A percentile compares a stretch with the other conserved stretches of the same genome.
These are phyloP conservation scores for Kurtzmaniella cleridarum DNA, from an alignment of 805 yeast genomes.

Conservation along the genomic window DNA sequence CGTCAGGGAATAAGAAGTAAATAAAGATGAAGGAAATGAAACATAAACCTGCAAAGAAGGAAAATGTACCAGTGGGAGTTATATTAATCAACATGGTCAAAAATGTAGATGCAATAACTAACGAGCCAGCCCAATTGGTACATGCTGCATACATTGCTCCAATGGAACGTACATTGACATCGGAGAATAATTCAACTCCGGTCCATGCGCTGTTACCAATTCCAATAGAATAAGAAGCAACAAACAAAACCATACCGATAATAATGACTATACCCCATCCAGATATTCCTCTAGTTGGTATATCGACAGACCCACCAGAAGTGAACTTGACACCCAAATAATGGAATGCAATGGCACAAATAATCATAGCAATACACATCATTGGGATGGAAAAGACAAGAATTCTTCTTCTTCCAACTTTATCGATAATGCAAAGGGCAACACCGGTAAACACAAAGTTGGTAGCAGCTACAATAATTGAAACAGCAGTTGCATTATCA, in stretches of 20 bases:
- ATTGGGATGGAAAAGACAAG: slow-evolving; percentile 78
- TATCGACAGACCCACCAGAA: slow-evolving; percentile 38
- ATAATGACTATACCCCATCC: slow-evolving; percentile 90
- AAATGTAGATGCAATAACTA: slow-evolving; percentile 86
- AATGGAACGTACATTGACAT: slow-evolving; percentile 79
- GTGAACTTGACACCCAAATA: slow-evolving; percentile 60
- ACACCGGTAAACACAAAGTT: slow-evolving; percentile 83
- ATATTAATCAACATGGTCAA: slow-evolving; percentile 90
- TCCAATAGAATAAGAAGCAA: slow-evolving; percentile 89
- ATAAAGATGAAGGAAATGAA: slow-evolving; percentile 67
- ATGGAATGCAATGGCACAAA: slow-evolving; percentile 91
- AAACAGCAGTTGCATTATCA: slow-evolving; percentile 85
- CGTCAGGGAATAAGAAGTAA: slow-evolving; percentile 85
- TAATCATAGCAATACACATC: slow-evolving; percentile 68
- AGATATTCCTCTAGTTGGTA: slow-evolving; percentile 40
- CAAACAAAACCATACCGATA: slow-evolving; percentile 78
- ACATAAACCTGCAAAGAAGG: slow-evolving; percentile 81
- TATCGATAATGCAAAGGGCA: slow-evolving; percentile 84
- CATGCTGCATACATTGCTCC: slow-evolving; percentile 91
- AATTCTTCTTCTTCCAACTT: slow-evolving; percentile 81
- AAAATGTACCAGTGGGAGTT: slow-evolving; percentile 93
- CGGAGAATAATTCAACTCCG: slow-evolving; percentile 92
- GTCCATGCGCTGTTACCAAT: slow-evolving; percentile 99
- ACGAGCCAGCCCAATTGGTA: slow-evolving; percentile 92
- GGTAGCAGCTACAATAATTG: slow-evolving; percentile 89